Percentiles rank a stretch among this genome's conserved stretches.
Evolutionary conservation across 2,329 filamentous ascomycete species (phyloP).

Genomic region (Pseudogymnoascus destructans): DNA sequence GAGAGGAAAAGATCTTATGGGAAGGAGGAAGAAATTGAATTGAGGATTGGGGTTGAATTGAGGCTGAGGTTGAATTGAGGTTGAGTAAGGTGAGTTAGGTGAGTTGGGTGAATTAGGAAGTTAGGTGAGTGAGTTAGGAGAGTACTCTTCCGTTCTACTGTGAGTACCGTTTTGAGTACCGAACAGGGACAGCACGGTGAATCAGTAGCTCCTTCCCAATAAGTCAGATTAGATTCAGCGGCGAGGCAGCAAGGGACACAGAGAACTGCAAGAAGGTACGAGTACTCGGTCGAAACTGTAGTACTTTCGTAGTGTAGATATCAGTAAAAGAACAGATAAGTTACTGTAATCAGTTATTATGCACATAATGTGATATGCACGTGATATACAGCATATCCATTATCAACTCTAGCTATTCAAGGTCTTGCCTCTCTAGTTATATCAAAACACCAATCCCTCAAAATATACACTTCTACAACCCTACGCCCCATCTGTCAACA

Average conservation of each 20-base stretch:
- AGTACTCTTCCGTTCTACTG: background rate
- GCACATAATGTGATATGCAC: background rate
- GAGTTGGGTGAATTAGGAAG: too few species aligned
- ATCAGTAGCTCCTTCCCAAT: background rate
- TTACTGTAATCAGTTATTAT: background rate
- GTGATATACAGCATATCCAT: background rate
- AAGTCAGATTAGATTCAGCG: background rate
- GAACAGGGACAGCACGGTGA: background rate
- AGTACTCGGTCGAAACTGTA: background rate
- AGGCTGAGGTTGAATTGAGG: background rate
- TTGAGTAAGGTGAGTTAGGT: background rate
- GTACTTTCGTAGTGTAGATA: background rate
- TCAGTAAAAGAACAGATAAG: background rate
- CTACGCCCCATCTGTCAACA: conserved; percentile 30
- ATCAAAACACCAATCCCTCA: background rate
- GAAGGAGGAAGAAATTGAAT: background rate
- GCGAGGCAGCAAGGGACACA: background rate
- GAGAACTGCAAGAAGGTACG: background rate
- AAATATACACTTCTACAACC: background rate
- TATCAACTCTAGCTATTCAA: background rate
- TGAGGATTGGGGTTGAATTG: background rate
- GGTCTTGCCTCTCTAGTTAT: background rate
- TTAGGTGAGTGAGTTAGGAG: too few species aligned
- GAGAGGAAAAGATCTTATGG: too few species aligned
- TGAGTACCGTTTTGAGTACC: background rate